Evolutionary conservation across 257 asterid species (phyloP), one percentile per base, ranked within the genome.

Genomic region (Rhazya stricta): DNA sequence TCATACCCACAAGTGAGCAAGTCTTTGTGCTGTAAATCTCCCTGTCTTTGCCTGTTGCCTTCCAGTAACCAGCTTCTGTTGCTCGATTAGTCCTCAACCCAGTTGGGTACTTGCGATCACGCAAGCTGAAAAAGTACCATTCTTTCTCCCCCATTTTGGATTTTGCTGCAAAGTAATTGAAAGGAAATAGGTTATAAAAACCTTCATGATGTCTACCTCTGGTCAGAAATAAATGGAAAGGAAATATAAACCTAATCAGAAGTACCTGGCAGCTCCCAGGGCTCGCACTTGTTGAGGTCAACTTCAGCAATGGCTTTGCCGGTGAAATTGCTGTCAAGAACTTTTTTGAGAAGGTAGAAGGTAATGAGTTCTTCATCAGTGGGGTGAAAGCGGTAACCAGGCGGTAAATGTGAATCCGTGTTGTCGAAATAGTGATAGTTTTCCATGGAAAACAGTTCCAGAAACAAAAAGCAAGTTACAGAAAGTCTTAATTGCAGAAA

Each of bases 61-160:
- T 93, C 98, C 98, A 93, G 84, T 93, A 93, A 0, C 98, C 98
- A 19, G 96, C 88, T n/a, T 90, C 98, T 0, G 98, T 93, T 0
- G 98, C 98, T 83, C 98, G 85, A 83, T 93, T 93, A 3, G 97
- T 93, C 73, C 98, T 77, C 74, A 91, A 12, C 12, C 98, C 98
- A 23, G 97, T 93, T 25, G 97, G 98, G 74, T 93, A 93, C 57
- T 91, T 93, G 67, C 97, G 77, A 73, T 93, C 98, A 0, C 97
- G 84, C 1, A 91, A 87, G 76, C 97, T 91, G 88, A 88, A 93
- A 37, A 93, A 93, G 85, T 90, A 93, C 98, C 98, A 93, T 54
- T 93, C 97, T 41, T 93, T 93, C 77, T 93, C 98, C 53, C 97
- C 97, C 96, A 93, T 90, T 72, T 85, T 91, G 0, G 98, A 96